These are phyloP conservation scores for Xylaria intraflava DNA, from an alignment of 495 filamentous ascomycete species.

Conservation along the genomic window DNA sequence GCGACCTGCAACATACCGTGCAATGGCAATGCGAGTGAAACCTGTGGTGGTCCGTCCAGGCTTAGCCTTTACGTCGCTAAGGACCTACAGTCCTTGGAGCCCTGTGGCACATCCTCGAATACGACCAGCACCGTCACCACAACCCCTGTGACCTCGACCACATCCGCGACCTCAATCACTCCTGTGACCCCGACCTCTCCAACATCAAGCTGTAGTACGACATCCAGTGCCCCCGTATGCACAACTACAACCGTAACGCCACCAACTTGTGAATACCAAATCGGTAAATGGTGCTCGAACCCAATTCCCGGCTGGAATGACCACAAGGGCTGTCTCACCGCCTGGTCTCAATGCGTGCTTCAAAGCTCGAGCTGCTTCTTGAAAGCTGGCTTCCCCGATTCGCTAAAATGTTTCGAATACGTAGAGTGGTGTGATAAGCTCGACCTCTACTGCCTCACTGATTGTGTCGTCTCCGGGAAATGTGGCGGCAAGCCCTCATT, in stretches of 20 bases:
- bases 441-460: conserved; percentile 31
- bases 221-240: conserved; percentile 35
- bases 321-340: conserved; percentile 26
- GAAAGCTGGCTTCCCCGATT: conserved; percentile 39
- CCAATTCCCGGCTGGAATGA: conserved; percentile 41
- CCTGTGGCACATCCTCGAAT: conserved; percentile 33
- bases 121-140: conserved; percentile 11
- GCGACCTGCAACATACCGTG: conserved; percentile 40
- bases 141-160: neutral
- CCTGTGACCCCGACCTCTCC: conserved; percentile 14
- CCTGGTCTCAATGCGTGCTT: conserved; percentile 33
- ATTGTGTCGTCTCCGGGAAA: conserved; percentile 13
- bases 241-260: conserved; percentile 34
- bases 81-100: conserved; percentile 38
- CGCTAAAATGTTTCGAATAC: conserved; percentile 40
- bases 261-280: conserved; percentile 43
- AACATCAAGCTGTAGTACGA: conserved; percentile 17
- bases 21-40: conserved; percentile 40
- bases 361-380: conserved; percentile 44
- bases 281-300: conserved; percentile 46
- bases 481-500: conserved; percentile 31
- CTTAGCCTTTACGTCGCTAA: conserved; percentile 42
- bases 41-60: conserved; percentile 39
- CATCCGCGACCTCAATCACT: conserved; percentile 1
- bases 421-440: conserved; percentile 36